phyloP scores from a whole-genome alignment of 176 grass and related monocot species.

The Cenchrus purpureus region DNA sequence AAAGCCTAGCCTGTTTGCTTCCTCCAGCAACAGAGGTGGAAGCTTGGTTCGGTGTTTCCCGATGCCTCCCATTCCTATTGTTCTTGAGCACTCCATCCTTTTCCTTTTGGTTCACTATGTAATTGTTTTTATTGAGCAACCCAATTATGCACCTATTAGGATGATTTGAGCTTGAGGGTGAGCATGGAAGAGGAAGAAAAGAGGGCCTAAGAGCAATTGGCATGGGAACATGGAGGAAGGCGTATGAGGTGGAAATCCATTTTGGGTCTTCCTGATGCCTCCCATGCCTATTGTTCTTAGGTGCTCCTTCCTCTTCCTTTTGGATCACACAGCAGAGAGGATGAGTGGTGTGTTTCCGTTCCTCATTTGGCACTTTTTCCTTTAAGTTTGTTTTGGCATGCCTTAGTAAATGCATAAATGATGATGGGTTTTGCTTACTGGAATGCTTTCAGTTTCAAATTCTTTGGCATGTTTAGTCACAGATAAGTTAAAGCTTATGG shows the following conservation, averaged over 20 bases:
- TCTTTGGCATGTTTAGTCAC: slow-evolving; percentile 1
- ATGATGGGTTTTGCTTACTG: background rate
- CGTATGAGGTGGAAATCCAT: background rate
- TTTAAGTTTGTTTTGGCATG: slow-evolving; percentile 3
- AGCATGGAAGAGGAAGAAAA: slow-evolving; percentile 36
- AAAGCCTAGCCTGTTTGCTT: slow-evolving; percentile 25
- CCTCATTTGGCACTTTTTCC: background rate
- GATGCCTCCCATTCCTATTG: slow-evolving; percentile 51
- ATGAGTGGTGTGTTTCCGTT: background rate
- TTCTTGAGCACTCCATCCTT: slow-evolving; percentile 38
- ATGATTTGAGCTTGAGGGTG: background rate
- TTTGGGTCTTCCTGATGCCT: slow-evolving; percentile 46
- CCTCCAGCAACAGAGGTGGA: slow-evolving; percentile 16
- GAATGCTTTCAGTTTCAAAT: background rate
- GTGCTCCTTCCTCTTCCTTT: slow-evolving; percentile 43
- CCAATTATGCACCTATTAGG: slow-evolving; percentile 1
- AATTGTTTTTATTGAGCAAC: background rate
- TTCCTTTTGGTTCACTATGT: slow-evolving; percentile 37
- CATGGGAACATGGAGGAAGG: slow-evolving; percentile 43
- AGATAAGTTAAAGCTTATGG: background rate
- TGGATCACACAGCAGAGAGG: background rate
- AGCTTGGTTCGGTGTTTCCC: slow-evolving; percentile 33
- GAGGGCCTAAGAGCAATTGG: slow-evolving; percentile 38
- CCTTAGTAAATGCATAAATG: background rate
- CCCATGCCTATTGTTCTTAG: slow-evolving; percentile 26